Base-by-base conservation (phyloP, 169 alveolate species). In the Babesia bovis region DNA sequence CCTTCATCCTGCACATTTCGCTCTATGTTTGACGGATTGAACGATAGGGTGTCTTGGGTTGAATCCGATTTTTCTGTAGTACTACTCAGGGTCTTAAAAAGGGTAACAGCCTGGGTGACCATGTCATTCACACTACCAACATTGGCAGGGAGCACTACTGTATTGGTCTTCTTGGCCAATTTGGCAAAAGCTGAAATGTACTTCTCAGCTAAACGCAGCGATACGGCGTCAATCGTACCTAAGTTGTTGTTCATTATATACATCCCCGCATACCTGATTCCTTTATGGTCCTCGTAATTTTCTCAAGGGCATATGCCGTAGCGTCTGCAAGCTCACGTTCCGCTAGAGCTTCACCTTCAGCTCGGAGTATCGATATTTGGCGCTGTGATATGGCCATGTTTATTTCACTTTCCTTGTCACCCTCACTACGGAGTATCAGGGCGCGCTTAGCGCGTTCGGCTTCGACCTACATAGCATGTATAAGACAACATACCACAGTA, bases 361-460 rank as follows among this genome's bases (percentile, higher is more conserved):
- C 98, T 42, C 88, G 82, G 47, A 96, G 74, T 41, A 94, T 93
- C 23, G 91, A 84, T 26, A 95, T 83, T 55, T 72, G 87, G 68
- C 93, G 92, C 57, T 91, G 82, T 19, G 97, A 98, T 76, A 91
- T 90, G n/a, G 98, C 97, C 47, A 93, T 68, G 82, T 96, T 96
- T 47, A 96, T 94, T 58, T 91, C 92, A 59, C 97, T 88, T 49
- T 90, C 93, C 69, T 91, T 84, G 75, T 92, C 95, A 45, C 97
- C 98, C 77, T 96, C 98, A 73, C 97, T 92, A 56, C 90, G 90
- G 49, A 95, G 82, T 26, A 96, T 95, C 25, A 91, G 94, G 0
- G 99, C 97, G 52, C 99, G 72, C 77, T 94, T 96, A 53, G 87
- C 82, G 42, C 98, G 83, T 83, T 96, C 99, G 26, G 98, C 97